Conservation (phyloP, 768 basidiomycete species). For the Obba rivulosa region DNA sequence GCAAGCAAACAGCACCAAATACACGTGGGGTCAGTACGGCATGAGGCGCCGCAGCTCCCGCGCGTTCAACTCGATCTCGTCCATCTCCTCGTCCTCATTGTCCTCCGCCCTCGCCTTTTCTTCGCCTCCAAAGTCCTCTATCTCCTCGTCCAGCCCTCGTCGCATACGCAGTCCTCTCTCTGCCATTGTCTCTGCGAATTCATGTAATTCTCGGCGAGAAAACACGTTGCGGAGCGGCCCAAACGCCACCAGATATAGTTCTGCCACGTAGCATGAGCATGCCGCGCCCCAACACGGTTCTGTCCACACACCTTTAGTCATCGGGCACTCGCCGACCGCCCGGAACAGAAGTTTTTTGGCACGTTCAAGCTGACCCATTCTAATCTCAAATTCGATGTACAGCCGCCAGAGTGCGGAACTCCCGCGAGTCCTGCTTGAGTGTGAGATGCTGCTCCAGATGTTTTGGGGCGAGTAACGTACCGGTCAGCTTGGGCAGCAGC, state of each 20-base stretch:
- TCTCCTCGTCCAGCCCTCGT: conserved; percentile 51
- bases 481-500: conserved; percentile 63
- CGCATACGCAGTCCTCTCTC: conserved; percentile 68
- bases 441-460: neutral
- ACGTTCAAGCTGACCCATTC: conserved; percentile 45
- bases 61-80: conserved; percentile 58
- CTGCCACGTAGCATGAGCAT: conserved; percentile 30
- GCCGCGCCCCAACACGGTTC: neutral
- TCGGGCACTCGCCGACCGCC: conserved; percentile 69
- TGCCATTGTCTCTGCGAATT: conserved; percentile 67
- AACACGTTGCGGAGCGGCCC: conserved; percentile 64
- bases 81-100: conserved; percentile 15
- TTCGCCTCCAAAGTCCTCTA: conserved; percentile 34
- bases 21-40: conserved; percentile 39
- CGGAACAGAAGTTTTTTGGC: conserved; percentile 74
- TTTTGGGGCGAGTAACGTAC: conserved; percentile 31
- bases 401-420: conserved; percentile 69
- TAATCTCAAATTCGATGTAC: conserved; percentile 75
- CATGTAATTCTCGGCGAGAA: conserved; percentile 50
- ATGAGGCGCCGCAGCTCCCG: conserved; percentile 52
- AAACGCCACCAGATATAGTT: conserved; percentile 75
- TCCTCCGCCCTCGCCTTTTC: conserved; percentile 7
- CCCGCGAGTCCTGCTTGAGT: conserved; percentile 47
- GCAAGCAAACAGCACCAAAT: conserved; percentile 8
- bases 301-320: conserved; percentile 56